phyloP scores from a whole-genome alignment of 768 basidiomycete genomes.

The Guyanaporus albipodus region DNA sequence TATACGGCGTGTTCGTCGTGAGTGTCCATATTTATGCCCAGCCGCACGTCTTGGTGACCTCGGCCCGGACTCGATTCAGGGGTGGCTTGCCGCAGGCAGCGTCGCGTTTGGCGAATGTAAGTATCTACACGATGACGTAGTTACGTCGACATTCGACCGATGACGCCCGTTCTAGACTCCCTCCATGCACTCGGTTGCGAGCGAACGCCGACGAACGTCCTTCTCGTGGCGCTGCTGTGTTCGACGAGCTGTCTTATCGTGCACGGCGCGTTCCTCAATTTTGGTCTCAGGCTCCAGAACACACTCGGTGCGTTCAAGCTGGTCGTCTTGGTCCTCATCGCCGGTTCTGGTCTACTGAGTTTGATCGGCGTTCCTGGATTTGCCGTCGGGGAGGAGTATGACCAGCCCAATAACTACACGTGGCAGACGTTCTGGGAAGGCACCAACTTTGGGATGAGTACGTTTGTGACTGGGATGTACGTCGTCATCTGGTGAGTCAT shows the following conservation, averaged over 20 bases:
- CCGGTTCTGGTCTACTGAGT: constrained; percentile 50
- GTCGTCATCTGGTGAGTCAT: constrained; percentile 61
- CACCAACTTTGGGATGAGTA: constrained; percentile 49
- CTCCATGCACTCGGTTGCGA: constrained; percentile 49
- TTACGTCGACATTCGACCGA: neutral
- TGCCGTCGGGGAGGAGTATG: constrained; percentile 45
- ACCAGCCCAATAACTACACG: constrained; percentile 52
- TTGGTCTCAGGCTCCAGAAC: constrained; percentile 64
- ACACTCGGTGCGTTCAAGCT: constrained; percentile 59
- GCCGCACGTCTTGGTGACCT: neutral
- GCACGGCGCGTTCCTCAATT: constrained; percentile 50
- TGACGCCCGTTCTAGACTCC: constrained; percentile 43
- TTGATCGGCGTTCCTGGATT: constrained; percentile 49
- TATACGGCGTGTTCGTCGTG: constrained; percentile 57
- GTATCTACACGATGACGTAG: neutral
- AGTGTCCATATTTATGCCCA: constrained; percentile 17
- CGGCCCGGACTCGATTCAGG: constrained; percentile 33
- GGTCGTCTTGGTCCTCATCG: constrained; percentile 48
- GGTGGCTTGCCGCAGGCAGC: constrained; percentile 53
- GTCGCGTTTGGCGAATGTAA: constrained; percentile 75
- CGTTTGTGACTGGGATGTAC: constrained; percentile 61
- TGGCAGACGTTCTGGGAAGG: constrained; percentile 67
- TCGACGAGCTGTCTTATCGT: constrained; percentile 53
- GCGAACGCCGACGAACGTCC: constrained; percentile 45
- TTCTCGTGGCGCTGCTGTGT: constrained; percentile 51